Conservation (phyloP, 805 yeast genomes). For the Wickerhamomyces canadensis region DNA sequence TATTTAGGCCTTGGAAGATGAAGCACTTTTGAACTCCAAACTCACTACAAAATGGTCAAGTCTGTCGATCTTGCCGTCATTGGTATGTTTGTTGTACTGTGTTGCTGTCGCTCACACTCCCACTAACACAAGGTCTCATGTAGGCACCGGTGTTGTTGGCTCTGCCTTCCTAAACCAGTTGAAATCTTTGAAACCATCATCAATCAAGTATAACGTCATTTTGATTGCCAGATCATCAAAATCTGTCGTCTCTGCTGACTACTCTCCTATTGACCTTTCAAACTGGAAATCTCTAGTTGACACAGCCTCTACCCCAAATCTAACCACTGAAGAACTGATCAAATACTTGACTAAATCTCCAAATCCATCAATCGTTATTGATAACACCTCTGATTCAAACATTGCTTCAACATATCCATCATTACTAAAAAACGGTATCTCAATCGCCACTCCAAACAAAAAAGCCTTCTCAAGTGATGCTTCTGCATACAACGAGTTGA, state of each 20-base stretch:
- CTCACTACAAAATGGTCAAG: too few species aligned
- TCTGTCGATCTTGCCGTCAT: too few species aligned
- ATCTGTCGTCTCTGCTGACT: constrained; percentile 65
- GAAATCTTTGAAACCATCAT: constrained; percentile 42
- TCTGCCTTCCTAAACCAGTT: constrained; percentile 85
- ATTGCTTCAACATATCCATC: constrained; percentile 75
- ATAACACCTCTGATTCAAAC: constrained; percentile 83
- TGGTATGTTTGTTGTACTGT: too few species aligned
- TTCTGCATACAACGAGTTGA: constrained; percentile 68
- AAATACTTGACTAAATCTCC: constrained; percentile 61
- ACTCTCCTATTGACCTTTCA: constrained; percentile 60
- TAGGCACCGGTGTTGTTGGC: constrained; percentile 93
- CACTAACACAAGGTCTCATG: too few species aligned
- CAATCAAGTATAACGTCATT: constrained; percentile 69
- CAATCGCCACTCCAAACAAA: constrained; percentile 97
- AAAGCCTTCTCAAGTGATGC: constrained; percentile 87
- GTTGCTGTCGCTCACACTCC: too few species aligned
- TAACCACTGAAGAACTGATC: constrained; percentile 53
- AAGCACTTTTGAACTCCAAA: too few species aligned
- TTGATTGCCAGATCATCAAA: constrained; percentile 71
- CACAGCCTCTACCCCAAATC: constrained; percentile 38
- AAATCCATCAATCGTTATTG: constrained; percentile 77
- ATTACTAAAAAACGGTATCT: constrained; percentile 71
- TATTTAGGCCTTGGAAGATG: too few species aligned
- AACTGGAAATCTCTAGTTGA: constrained; percentile 48